These are phyloP conservation scores for Ophiostoma tasmaniense DNA, from an alignment of 2,329 filamentous ascomycete genomes.

Conservation along the genomic window DNA sequence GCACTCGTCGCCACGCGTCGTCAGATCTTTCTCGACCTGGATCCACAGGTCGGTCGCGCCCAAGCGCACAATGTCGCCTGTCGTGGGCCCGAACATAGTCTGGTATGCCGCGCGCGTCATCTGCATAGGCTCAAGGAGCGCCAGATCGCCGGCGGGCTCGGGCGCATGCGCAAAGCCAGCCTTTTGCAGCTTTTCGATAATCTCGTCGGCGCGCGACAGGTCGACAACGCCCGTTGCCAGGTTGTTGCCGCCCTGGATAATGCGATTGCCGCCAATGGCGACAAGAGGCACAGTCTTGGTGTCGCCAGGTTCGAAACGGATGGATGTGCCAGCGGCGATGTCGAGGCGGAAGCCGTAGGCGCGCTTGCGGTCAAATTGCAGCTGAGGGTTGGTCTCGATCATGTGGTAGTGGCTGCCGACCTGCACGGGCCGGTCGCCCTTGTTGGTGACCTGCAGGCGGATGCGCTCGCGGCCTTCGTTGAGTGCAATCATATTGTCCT, in stretches of 20 bases:
- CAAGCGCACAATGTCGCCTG: slow-evolving; percentile 73
- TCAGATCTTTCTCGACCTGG: slow-evolving; percentile 77
- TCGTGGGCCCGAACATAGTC: slow-evolving; percentile 88
- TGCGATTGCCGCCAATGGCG: slow-evolving; percentile 70
- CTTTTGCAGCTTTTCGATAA: slow-evolving; percentile 57
- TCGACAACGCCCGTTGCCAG: slow-evolving; percentile 69
- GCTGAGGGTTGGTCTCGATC: slow-evolving; percentile 82
- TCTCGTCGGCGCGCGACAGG: slow-evolving; percentile 50
- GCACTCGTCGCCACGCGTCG: slow-evolving; percentile 84
- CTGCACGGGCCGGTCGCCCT: slow-evolving; percentile 83
- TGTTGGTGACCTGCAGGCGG: slow-evolving; percentile 69
- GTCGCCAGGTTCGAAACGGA: slow-evolving; percentile 91
- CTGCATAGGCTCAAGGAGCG: slow-evolving; percentile 53
- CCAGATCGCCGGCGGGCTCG: slow-evolving; percentile 40
- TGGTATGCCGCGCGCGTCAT: slow-evolving; percentile 75
- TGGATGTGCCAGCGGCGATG: slow-evolving; percentile 82
- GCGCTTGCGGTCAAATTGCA: slow-evolving; percentile 76
- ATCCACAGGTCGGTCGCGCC: slow-evolving; percentile 85
- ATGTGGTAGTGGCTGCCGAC: slow-evolving; percentile 95
- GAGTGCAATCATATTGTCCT: slow-evolving; percentile 56
- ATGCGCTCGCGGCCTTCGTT: slow-evolving; percentile 69
- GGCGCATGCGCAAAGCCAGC: slow-evolving; percentile 72
- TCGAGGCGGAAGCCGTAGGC: slow-evolving; percentile 83
- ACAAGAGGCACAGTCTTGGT: slow-evolving; percentile 83
- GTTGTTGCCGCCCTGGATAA: slow-evolving; percentile 78